Percentiles rank a stretch among this genome's conserved stretches.
phyloP scores from a whole-genome alignment of 352 stramenopile genomes.

The Phytophthora brassicae region DNA sequence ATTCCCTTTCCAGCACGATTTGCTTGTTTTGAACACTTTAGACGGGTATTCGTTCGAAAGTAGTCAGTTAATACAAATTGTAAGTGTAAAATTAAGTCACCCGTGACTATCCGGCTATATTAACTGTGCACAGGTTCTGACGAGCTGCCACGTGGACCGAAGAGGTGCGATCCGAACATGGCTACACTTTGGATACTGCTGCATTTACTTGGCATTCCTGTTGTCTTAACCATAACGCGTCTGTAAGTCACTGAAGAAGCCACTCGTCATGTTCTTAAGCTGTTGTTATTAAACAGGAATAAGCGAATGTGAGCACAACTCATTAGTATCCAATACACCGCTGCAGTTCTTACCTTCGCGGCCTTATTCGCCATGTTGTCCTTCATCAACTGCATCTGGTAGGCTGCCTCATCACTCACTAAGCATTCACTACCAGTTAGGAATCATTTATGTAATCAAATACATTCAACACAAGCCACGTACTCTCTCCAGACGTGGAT shows the following conservation, averaged over 20 bases:
- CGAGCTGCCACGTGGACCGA: constrained; percentile 29
- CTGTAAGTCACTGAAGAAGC: constrained; percentile 88
- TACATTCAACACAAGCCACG: constrained; percentile 5
- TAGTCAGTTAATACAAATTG: neutral
- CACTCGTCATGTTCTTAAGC: constrained; percentile 90
- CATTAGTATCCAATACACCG: neutral
- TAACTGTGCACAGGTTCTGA: constrained; percentile 27
- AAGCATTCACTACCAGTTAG: constrained; percentile 1
- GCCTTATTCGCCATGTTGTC: constrained; percentile 81
- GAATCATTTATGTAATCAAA: neutral
- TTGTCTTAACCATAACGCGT: constrained; percentile 69
- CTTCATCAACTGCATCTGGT: constrained; percentile 87
- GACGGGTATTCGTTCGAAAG: constrained; percentile 17
- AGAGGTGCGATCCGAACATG: constrained; percentile 15
- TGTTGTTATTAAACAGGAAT: constrained; percentile 22
- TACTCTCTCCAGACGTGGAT: constrained; percentile 71
- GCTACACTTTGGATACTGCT: constrained; percentile 13
- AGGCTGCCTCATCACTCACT: constrained; percentile 81
- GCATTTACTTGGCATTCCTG: neutral
- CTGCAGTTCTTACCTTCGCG: constrained; percentile 50
- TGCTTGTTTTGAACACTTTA: neutral
- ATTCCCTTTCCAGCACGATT: neutral
- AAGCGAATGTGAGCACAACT: neutral
- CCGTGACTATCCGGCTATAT: constrained; percentile 23
- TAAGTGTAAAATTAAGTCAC: constrained; percentile 5